Conservation (phyloP, 192 early-diverging fungal species). For the Bifiguratus adelaidae region DNA sequence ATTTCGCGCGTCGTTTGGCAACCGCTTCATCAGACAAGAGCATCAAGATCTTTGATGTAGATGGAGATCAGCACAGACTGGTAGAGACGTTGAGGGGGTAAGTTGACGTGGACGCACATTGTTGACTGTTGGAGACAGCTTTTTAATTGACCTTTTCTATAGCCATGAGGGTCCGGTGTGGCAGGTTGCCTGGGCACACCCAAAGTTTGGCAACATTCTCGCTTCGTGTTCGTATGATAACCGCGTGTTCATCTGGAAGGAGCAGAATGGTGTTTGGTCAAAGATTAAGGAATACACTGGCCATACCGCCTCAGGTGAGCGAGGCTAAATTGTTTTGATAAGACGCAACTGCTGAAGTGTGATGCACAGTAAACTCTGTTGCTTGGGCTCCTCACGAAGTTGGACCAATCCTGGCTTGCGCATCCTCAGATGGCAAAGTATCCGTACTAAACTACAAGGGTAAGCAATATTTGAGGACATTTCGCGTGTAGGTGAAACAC, state of each 20-base stretch:
- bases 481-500: not conserved
- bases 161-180: constrained; percentile 98
- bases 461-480: constrained; percentile 11
- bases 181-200: constrained; percentile 99
- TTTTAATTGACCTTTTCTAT: constrained; percentile 2
- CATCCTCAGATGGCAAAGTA: constrained; percentile 90
- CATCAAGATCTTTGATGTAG: constrained; percentile 89
- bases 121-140: too few species aligned
- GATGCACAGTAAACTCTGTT: constrained; percentile 78
- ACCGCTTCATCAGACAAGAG: constrained; percentile 96
- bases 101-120: not conserved
- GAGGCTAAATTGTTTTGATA: not conserved
- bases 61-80: constrained; percentile 55
- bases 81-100: constrained; percentile 68
- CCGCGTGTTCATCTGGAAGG: constrained; percentile 95
- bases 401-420: constrained; percentile 84
- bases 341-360: not conserved
- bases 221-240: constrained; percentile 96
- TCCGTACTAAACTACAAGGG: constrained; percentile 90
- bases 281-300: constrained; percentile 77
- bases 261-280: constrained; percentile 68
- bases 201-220: constrained; percentile 91
- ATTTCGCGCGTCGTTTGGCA: constrained; percentile 80
- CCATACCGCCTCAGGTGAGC: constrained; percentile 83
- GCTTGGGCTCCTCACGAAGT: constrained; percentile 96